phyloP scores from a whole-genome alignment of 805 yeast species.

The Nakazawaea ernobii region DNA sequence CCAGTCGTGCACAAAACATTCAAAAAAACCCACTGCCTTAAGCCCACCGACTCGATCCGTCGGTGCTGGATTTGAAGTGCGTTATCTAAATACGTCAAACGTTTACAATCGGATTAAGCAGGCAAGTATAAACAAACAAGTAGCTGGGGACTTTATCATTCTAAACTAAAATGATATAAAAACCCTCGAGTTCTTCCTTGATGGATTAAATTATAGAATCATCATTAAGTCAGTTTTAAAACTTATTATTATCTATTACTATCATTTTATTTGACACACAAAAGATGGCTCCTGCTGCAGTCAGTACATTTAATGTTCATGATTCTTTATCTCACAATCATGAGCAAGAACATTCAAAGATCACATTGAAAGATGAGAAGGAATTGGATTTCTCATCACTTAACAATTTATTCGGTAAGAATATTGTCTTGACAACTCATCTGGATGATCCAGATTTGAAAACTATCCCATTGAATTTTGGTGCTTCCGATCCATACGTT shows the following conservation, averaged over 20 bases:
- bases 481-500: slow-evolving; percentile 35
- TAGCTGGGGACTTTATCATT: not conserved
- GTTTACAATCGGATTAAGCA: slow-evolving; percentile 3
- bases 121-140: not conserved
- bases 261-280: not conserved
- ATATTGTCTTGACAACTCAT: slow-evolving; percentile 45
- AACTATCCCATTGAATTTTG: slow-evolving; percentile 51
- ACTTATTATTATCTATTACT: not conserved
- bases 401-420: slow-evolving; percentile 21
- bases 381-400: slow-evolving; percentile 17
- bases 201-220: no score
- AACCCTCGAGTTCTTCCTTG: no score
- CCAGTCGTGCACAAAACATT: not conserved
- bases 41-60: not conserved
- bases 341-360: not conserved
- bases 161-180: not conserved
- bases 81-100: slow-evolving; percentile 3
- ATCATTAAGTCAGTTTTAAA: not conserved
- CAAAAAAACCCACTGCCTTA: not conserved
- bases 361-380: slow-evolving; percentile 11
- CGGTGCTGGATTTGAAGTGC: not conserved
- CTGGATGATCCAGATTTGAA: slow-evolving; percentile 42
- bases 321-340: slow-evolving; percentile 6
- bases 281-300: slow-evolving; percentile 12
- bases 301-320: slow-evolving; percentile 1